Conservation (phyloP, 208 protist genomes). For the Acanthamoeba sp. region DNA sequence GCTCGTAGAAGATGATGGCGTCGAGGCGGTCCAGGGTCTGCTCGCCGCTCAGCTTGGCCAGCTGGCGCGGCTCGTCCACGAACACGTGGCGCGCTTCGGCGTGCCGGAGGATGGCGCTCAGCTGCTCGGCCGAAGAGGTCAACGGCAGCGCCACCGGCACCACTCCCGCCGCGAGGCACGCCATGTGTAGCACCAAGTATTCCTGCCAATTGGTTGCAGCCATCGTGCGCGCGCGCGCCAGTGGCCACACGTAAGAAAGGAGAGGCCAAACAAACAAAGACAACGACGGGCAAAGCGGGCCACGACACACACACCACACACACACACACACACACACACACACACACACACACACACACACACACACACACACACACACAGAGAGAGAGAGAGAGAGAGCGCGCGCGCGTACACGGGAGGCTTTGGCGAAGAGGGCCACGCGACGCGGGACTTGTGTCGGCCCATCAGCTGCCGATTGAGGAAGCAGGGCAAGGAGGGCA, state of each 20-base stretch:
- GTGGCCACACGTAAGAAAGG: too few relatives aligned
- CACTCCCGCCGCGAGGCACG: background rate
- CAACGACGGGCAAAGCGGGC: too few relatives aligned
- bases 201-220: too few relatives aligned
- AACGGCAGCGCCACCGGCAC: background rate
- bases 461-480: background rate
- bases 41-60: background rate
- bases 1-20: background rate
- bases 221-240: too few relatives aligned
- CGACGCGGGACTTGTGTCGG: background rate
- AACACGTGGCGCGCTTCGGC: background rate
- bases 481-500: background rate
- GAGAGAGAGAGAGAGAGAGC: background rate
- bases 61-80: background rate
- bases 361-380: too few relatives aligned
- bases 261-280: too few relatives aligned
- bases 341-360: too few relatives aligned
- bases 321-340: too few relatives aligned
- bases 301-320: too few relatives aligned
- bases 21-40: background rate
- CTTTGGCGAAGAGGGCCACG: constrained; percentile 6
- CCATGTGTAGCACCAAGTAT: constrained; percentile 36
- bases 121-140: background rate
- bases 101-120: background rate
- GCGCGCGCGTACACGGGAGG: background rate